Conservation (phyloP, 495 filamentous ascomycete species). For the Amniculicola lignicola region DNA sequence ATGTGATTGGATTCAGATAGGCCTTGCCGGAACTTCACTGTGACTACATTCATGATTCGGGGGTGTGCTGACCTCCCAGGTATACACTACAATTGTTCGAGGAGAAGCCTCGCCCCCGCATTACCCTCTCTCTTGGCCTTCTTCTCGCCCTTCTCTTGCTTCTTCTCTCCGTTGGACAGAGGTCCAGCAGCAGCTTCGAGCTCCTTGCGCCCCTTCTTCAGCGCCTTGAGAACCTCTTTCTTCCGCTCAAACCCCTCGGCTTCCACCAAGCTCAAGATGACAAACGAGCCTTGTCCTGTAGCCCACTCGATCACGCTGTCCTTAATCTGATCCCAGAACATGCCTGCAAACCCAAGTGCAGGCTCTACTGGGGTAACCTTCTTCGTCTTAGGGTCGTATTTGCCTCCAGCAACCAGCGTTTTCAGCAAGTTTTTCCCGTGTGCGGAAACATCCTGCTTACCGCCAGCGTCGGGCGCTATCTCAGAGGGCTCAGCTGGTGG, state of each 20-base stretch:
- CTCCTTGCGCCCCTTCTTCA: conserved; percentile 57
- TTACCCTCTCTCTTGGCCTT: conserved; percentile 46
- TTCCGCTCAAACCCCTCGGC: conserved; percentile 69
- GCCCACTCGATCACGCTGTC: conserved; percentile 81
- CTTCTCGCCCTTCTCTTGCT: conserved; percentile 40
- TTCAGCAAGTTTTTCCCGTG: conserved; percentile 75
- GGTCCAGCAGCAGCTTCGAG: conserved; percentile 52
- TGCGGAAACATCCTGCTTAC: conserved; percentile 36
- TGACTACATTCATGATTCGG: no score
- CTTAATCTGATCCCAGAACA: conserved; percentile 73
- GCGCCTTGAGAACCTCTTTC: conserved; percentile 59
- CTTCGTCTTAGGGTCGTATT: conserved; percentile 68
- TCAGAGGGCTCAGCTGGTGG: neutral
- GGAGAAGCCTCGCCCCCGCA: conserved; percentile 53
- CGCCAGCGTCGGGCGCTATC: neutral
- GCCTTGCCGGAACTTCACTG: no score
- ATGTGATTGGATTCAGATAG: no score
- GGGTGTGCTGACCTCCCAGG: neutral
- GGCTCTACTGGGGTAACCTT: conserved; percentile 66
- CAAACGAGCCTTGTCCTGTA: conserved; percentile 73
- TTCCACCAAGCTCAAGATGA: conserved; percentile 76
- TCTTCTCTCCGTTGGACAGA: conserved; percentile 32
- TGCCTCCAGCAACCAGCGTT: conserved; percentile 79
- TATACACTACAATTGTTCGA: conserved; percentile 40
- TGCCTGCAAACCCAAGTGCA: conserved; percentile 70